These are phyloP conservation scores for Colletotrichum falcatum DNA, from an alignment of 2,329 filamentous ascomycete genomes.

Conservation along the genomic window DNA sequence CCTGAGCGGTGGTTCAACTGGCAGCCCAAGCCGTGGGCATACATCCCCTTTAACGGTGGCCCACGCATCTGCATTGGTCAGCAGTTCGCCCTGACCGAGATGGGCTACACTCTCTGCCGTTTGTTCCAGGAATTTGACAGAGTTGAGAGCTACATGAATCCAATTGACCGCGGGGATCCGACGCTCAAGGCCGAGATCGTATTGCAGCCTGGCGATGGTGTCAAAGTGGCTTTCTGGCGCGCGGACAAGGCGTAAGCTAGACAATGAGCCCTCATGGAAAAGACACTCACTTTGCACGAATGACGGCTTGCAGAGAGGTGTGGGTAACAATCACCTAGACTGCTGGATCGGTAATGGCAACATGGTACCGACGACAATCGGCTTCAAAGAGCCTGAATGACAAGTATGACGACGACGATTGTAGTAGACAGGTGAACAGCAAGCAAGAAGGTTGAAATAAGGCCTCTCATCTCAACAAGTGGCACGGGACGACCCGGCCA, in stretches of 20 bases:
- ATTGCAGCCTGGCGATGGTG: conserved; percentile 68
- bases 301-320: neutral
- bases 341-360: neutral
- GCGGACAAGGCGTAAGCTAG: conserved; percentile 44
- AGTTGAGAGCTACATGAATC: conserved; percentile 68
- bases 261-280: no score
- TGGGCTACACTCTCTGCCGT: conserved; percentile 77
- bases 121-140: conserved; percentile 78
- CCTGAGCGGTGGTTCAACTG: conserved; percentile 76
- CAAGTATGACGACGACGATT: neutral
- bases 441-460: conserved; percentile 10
- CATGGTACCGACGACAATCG: neutral
- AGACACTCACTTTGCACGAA: neutral
- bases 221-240: conserved; percentile 68
- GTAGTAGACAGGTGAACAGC: neutral
- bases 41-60: conserved; percentile 81
- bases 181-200: conserved; percentile 70
- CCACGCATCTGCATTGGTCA: conserved; percentile 82
- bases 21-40: conserved; percentile 76
- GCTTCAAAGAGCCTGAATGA: neutral
- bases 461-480: neutral
- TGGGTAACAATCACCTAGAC: neutral
- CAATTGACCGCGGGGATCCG: conserved; percentile 66
- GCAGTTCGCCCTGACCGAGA: conserved; percentile 85
- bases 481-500: neutral